Percentiles rank a stretch among this genome's conserved stretches.
phyloP scores from a whole-genome alignment of 1,284 basidiomycete genomes.

The Cryptococcus amylolentus region DNA sequence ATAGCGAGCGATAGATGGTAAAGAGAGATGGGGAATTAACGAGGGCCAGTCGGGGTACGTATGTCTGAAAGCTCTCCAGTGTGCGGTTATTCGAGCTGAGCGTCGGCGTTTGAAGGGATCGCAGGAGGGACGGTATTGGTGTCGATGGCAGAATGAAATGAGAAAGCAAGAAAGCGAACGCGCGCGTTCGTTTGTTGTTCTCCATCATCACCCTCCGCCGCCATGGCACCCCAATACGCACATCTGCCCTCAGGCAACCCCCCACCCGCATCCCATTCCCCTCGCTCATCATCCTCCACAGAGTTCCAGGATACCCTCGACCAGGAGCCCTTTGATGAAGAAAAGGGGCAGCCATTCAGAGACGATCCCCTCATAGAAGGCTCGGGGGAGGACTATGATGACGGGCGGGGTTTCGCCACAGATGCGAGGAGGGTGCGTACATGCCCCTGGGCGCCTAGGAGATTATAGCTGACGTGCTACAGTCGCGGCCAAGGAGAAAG shows the following conservation, averaged over 20 bases:
- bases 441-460: not conserved
- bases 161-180: not conserved
- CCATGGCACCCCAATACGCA: conserved; percentile 12
- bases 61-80: not conserved
- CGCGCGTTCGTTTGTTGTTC: not conserved
- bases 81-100: not conserved
- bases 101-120: not conserved
- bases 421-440: conserved; percentile 31
- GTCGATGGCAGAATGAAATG: not conserved
- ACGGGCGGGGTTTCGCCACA: conserved; percentile 27
- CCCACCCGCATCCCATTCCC: conserved; percentile 4
- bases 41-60: not conserved
- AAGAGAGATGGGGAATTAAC: not conserved
- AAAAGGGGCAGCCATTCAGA: conserved; percentile 37
- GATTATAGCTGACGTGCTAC: not conserved
- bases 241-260: conserved; percentile 4
- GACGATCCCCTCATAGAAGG: conserved; percentile 36
- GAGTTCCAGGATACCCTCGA: conserved; percentile 42
- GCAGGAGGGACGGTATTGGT: not conserved
- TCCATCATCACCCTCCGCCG: not conserved
- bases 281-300: conserved; percentile 15
- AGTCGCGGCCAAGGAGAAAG: conserved; percentile 37
- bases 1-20: conserved; percentile 49
- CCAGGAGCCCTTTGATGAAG: conserved; percentile 37
- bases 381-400: conserved; percentile 16